Percentiles rank a stretch among this genome's conserved stretches.
These are phyloP conservation scores for Rhizophagus clarus DNA, from an alignment of 192 early-diverging fungal species.

Conservation along the genomic window DNA sequence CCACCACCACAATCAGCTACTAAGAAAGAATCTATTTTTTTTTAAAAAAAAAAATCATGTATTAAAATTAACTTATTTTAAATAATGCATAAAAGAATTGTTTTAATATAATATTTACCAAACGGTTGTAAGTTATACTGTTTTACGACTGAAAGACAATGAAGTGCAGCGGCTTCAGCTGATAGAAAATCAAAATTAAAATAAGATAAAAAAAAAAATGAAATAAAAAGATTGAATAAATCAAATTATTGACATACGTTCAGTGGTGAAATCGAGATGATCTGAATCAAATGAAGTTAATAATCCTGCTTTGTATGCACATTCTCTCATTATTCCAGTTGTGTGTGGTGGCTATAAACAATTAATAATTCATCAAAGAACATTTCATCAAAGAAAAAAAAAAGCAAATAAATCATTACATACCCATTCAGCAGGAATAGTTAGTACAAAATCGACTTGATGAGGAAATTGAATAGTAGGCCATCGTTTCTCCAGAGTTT, in stretches of 20 bases:
- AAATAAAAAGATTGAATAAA: not conserved
- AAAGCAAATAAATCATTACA: not conserved
- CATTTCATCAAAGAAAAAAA: not conserved
- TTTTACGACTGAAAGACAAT: not conserved
- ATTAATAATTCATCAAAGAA: not conserved
- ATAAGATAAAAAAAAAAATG: not conserved
- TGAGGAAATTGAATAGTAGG: not conserved
- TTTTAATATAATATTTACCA: not conserved
- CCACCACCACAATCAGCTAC: constrained; percentile 50
- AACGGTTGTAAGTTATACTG: not conserved
- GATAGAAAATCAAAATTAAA: not conserved
- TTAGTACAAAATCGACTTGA: constrained; percentile 11
- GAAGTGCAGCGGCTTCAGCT: constrained; percentile 11
- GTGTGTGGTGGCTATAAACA: not conserved
- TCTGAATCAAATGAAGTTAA: not conserved
- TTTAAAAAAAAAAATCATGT: not conserved
- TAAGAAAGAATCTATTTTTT: constrained; percentile 35
- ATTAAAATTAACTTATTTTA: too few relatives aligned
- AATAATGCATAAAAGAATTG: not conserved
- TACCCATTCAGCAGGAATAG: constrained; percentile 20
- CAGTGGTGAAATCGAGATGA: constrained; percentile 17
- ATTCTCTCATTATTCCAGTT: constrained; percentile 2
- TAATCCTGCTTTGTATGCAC: not conserved
- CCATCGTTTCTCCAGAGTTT: not conserved
- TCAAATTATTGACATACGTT: not conserved